Conservation (phyloP, 2,329 filamentous ascomycete genomes). For the Aspergillus spinulosporus region DNA sequence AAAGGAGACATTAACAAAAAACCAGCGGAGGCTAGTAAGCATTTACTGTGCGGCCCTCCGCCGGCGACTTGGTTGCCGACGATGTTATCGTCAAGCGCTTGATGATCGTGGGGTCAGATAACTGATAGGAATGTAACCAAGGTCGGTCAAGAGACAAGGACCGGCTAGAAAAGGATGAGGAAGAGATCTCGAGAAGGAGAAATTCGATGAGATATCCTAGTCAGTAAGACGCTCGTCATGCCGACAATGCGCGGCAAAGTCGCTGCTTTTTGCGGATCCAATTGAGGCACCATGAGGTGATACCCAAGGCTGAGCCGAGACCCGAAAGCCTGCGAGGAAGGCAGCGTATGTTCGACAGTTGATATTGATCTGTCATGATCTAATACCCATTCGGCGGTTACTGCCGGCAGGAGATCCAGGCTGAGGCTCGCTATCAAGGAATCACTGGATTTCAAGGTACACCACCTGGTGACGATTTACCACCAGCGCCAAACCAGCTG, state of each 20-base stretch:
- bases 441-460: not conserved
- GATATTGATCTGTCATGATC: not conserved
- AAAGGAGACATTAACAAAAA: not conserved
- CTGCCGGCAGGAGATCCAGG: not conserved
- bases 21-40: too few relatives aligned
- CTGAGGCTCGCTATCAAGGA: not conserved
- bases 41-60: not conserved
- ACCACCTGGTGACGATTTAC: not conserved
- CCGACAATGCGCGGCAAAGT: not conserved
- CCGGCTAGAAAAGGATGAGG: not conserved
- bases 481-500: not conserved
- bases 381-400: not conserved
- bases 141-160: not conserved
- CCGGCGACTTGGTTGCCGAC: not conserved
- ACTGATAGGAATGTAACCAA: not conserved
- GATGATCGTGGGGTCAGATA: not conserved
- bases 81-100: not conserved
- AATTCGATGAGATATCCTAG: too few relatives aligned
- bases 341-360: not conserved
- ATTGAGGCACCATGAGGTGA: not conserved
- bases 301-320: not conserved
- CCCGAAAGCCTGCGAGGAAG: too few relatives aligned
- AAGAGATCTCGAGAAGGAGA: not conserved
- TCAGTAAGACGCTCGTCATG: not conserved
- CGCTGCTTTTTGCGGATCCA: not conserved